Evolutionary conservation across 1,284 basidiomycete genomes (phyloP), one percentile per base, ranked within the genome.

Genomic region (Apiotrichum gracile): DNA sequence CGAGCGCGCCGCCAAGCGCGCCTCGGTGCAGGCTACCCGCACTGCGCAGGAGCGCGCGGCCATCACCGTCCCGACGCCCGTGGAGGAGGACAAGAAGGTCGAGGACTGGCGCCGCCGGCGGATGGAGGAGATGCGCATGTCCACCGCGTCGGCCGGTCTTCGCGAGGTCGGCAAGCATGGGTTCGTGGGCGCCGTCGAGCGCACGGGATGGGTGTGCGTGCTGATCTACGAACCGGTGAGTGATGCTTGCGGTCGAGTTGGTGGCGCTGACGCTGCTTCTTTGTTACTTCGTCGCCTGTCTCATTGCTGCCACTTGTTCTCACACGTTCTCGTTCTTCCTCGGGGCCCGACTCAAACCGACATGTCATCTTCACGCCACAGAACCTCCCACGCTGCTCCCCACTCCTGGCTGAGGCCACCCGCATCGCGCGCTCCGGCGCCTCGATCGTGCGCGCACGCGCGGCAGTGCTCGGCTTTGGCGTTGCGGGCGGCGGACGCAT

Each of bases 181-280:
- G 39, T 74, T 71, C 38, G 34, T 75, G 5, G 47, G 48, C 16
- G 65, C 66, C 6, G 68, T 75, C 5, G 73, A 75, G 60, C 54
- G 60, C 47, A 47, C 35, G 12, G 69, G 70, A 2, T 73, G 67
- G 71, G 68, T 65, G 4, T 58, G 67, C 17, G 64, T 74, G 0
- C 51, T 74, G 35, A 65, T 75, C 12, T 73, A 73, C 48, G 72
- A 75, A 55, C 67, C 67, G 51, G 73, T 74, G 51, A 57, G 73
- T 69, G n/a, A n/a, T n/a, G n/a, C n/a, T n/a, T n/a, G n/a, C n/a
- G n/a, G n/a, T n/a, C n/a, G n/a, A n/a, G n/a, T n/a, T n/a, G n/a
- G n/a, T n/a, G n/a, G n/a, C n/a, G n/a, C n/a, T n/a, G n/a, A n/a
- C n/a, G n/a, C n/a, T n/a, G n/a, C n/a, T n/a, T n/a, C n/a, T n/a